Percentiles rank a stretch among this genome's conserved stretches.
Evolutionary conservation across 805 yeast genomes (phyloP).

Genomic region (Candida michaelii): DNA sequence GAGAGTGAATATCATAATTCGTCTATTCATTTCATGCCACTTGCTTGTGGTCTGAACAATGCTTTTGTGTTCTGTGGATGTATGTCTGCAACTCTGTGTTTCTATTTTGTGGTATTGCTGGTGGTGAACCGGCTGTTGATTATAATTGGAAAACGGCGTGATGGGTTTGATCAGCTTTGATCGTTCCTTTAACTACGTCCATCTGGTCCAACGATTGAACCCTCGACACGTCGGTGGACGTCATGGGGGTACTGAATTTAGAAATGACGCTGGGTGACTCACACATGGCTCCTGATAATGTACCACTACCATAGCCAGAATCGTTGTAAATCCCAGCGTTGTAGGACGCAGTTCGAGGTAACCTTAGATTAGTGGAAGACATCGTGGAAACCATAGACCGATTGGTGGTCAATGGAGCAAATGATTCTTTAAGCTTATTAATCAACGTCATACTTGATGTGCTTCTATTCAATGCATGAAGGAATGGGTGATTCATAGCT

Average conservation of each 20-base stretch:
- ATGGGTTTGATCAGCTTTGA: not conserved
- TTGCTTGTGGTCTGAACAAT: too few relatives aligned
- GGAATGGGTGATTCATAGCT: conserved; percentile 13
- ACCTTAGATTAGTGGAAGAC: too few relatives aligned
- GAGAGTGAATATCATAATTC: too few relatives aligned
- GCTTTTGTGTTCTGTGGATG: too few relatives aligned
- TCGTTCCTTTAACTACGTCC: not conserved
- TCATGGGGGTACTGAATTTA: conserved; percentile 22
- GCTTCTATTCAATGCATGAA: conserved; percentile 5
- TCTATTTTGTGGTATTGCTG: too few relatives aligned
- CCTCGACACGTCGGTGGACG: conserved; percentile 13
- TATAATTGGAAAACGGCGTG: conserved; percentile 5
- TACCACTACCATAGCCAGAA: conserved; percentile 4
- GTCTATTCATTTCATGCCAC: too few relatives aligned
- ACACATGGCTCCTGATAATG: conserved; percentile 27
- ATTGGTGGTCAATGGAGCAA: not conserved
- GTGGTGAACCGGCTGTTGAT: too few relatives aligned
- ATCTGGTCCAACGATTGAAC: conserved; percentile 11
- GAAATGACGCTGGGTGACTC: conserved; percentile 28
- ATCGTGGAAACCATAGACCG: too few relatives aligned
- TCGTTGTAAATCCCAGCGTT: too few relatives aligned
- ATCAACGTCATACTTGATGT: conserved; percentile 12
- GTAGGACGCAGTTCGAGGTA: too few relatives aligned
- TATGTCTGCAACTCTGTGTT: too few relatives aligned
- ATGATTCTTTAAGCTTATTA: conserved; percentile 12